phyloP scores from a whole-genome alignment of 495 filamentous ascomycete genomes.

The Aspergillus hancockii region DNA sequence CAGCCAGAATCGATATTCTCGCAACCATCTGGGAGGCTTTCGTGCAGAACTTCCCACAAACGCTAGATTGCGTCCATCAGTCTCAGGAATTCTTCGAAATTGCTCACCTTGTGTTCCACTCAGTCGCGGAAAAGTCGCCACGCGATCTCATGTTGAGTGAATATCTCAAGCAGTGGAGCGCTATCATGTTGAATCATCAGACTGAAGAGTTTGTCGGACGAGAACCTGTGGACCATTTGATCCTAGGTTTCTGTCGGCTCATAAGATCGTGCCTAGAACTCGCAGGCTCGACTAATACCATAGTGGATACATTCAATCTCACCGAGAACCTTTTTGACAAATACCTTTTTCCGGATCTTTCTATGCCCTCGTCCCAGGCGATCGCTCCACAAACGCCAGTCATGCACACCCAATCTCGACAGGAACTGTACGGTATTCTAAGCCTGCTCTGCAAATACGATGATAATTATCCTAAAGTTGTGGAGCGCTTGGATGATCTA shows the following conservation, averaged over 20 bases:
- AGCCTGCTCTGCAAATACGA: conserved; percentile 59
- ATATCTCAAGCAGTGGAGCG: conserved; percentile 54
- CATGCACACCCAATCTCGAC: conserved; percentile 57
- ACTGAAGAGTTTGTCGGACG: conserved; percentile 56
- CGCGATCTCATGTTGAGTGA: conserved; percentile 50
- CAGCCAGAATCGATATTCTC: conserved; percentile 41
- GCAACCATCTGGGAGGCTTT: conserved; percentile 55
- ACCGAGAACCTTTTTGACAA: conserved; percentile 61
- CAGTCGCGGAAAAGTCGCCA: conserved; percentile 52
- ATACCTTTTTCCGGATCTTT: conserved; percentile 69
- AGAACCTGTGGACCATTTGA: conserved; percentile 48
- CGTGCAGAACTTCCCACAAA: conserved; percentile 48
- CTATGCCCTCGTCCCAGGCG: conserved; percentile 25
- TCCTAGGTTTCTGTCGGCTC: conserved; percentile 49
- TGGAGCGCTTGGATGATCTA: conserved; percentile 56
- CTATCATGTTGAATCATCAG: conserved; percentile 55
- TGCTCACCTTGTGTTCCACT: conserved; percentile 52
- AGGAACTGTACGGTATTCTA: conserved; percentile 65
- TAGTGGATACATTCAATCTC: conserved; percentile 51
- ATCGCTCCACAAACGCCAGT: conserved; percentile 45
- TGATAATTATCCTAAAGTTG: conserved; percentile 47
- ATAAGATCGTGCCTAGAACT: conserved; percentile 51
- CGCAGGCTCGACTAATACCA: conserved; percentile 42
- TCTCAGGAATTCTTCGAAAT: conserved; percentile 60
- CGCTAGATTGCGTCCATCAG: conserved; percentile 41